phyloP scores from a whole-genome alignment of 345 rosid genomes.

The Citrus sp. region DNA sequence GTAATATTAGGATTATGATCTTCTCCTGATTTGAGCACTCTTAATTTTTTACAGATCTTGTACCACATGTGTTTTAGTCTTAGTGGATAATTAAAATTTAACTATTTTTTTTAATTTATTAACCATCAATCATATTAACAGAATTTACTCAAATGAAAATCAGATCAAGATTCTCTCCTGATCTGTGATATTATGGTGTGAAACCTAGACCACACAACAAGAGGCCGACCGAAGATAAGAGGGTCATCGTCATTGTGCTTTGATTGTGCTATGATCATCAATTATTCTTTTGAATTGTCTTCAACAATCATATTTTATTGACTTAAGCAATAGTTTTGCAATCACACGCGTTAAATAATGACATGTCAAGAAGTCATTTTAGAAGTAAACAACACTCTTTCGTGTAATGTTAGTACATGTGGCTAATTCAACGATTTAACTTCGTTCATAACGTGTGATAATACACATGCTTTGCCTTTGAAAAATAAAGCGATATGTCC shows the following conservation, averaged over 20 bases:
- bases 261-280: background rate
- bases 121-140: too few relatives aligned
- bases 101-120: too few relatives aligned
- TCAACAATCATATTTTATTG: background rate
- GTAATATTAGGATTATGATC: too few relatives aligned
- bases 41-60: too few relatives aligned
- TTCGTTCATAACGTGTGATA: too few relatives aligned
- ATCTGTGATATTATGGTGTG: background rate
- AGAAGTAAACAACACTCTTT: too few relatives aligned
- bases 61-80: too few relatives aligned
- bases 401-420: too few relatives aligned
- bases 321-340: background rate
- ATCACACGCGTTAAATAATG: background rate
- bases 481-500: background rate
- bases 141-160: fast-evolving
- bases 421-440: too few relatives aligned
- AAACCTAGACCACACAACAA: background rate
- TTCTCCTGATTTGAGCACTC: fast-evolving
- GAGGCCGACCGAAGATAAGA: background rate
- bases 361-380: background rate
- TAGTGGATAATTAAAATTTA: too few relatives aligned
- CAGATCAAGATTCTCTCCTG: too few relatives aligned
- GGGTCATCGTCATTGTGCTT: background rate
- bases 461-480: too few relatives aligned
- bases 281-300: background rate